These are phyloP conservation scores for Cladorrhinum sp. DNA, from an alignment of 2,329 filamentous ascomycete genomes.

Conservation along the genomic window DNA sequence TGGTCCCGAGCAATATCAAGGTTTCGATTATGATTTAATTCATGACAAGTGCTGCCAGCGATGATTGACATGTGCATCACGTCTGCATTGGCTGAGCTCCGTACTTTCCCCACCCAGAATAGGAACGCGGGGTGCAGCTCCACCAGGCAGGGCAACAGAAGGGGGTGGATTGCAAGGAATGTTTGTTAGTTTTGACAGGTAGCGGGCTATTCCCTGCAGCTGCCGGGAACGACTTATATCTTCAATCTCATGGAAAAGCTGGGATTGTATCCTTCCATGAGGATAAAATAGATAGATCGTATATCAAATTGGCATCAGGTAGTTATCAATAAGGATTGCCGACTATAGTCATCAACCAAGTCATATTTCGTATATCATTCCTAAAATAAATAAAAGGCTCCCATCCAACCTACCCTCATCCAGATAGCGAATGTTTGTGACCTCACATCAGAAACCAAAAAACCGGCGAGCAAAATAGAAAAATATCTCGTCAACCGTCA, in stretches of 20 bases:
- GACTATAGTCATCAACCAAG: too few species aligned
- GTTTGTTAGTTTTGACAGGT: neutral
- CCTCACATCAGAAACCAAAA: neutral
- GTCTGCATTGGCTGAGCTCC: too few species aligned
- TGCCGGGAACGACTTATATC: neutral
- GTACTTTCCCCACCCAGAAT: neutral
- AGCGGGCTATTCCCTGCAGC: neutral
- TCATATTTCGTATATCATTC: too few species aligned
- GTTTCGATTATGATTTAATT: neutral
- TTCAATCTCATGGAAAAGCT: neutral
- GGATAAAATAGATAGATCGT: neutral
- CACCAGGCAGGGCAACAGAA: neutral
- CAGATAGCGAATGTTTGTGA: too few species aligned
- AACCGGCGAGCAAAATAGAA: neutral
- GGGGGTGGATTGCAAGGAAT: neutral
- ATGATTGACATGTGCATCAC: too few species aligned
- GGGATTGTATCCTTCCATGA: too few species aligned
- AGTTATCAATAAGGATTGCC: too few species aligned
- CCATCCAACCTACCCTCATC: too few species aligned
- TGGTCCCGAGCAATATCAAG: neutral
- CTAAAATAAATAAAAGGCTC: too few species aligned
- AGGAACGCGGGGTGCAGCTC: neutral
- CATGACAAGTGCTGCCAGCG: neutral
- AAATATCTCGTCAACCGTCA: too few species aligned
- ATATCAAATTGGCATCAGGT: too few species aligned